Percentiles rank a stretch among this genome's conserved stretches.
Conservation (phyloP, 352 stramenopile genomes). For the Aphanomyces cochlioides region DNA sequence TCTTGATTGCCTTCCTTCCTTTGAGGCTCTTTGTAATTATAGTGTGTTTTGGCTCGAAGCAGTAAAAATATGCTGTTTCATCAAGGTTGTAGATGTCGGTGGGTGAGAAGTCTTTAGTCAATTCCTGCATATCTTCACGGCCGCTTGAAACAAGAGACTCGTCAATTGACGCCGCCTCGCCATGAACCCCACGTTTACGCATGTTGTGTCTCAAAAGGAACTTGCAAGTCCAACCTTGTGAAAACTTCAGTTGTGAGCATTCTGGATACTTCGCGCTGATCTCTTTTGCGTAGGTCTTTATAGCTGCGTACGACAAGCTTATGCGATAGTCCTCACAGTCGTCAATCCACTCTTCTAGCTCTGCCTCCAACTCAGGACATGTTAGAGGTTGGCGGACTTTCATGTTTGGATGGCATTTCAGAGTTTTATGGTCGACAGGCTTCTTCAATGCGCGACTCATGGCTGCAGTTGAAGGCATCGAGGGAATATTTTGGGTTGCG, state of each 20-base stretch:
- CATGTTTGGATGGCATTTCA: too few relatives aligned
- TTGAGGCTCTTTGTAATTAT: background rate
- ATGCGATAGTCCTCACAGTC: too few relatives aligned
- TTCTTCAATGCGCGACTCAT: too few relatives aligned
- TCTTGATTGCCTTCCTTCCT: conserved; percentile 22
- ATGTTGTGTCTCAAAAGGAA: background rate
- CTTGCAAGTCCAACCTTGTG: background rate
- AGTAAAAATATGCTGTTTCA: conserved; percentile 1
- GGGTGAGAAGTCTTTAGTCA: background rate
- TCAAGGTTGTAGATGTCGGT: background rate
- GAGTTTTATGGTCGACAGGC: too few relatives aligned
- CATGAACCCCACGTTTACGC: background rate
- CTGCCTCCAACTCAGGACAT: too few relatives aligned
- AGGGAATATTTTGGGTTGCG: too few relatives aligned
- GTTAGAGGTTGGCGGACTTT: too few relatives aligned
- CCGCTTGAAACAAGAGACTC: background rate
- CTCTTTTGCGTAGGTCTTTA: too few relatives aligned
- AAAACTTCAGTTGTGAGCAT: background rate
- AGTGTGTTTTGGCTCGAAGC: background rate
- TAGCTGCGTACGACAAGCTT: too few relatives aligned
- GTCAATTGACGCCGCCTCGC: background rate
- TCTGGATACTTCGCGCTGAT: too few relatives aligned
- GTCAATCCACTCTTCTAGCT: too few relatives aligned
- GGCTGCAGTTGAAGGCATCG: too few relatives aligned
- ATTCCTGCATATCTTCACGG: background rate